phyloP scores from a whole-genome alignment of 352 stramenopile genomes.

The Thalassiosira allenii region DNA sequence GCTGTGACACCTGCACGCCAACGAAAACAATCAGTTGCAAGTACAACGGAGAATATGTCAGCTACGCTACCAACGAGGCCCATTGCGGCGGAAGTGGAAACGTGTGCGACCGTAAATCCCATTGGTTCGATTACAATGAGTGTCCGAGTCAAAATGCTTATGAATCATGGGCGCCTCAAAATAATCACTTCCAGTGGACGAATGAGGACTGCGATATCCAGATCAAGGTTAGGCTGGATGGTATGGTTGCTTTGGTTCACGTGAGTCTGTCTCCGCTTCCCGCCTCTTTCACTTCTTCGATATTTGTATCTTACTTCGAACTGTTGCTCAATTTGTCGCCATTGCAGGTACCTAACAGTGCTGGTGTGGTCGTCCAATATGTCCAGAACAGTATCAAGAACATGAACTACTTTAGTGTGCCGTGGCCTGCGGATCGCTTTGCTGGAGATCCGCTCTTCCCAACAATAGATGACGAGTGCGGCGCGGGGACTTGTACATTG shows the following conservation, averaged over 20 bases:
- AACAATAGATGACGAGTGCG: constrained; percentile 49
- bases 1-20: not conserved
- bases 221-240: constrained; percentile 53
- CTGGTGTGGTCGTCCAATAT: too few species aligned
- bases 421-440: constrained; percentile 46
- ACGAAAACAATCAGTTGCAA: constrained; percentile 22
- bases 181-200: constrained; percentile 52
- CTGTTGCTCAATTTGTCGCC: too few species aligned
- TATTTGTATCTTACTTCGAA: too few species aligned
- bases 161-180: not conserved
- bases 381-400: constrained; percentile 41
- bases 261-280: too few species aligned
- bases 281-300: too few species aligned
- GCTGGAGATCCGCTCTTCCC: constrained; percentile 47
- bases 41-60: constrained; percentile 38
- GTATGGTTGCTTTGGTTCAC: constrained; percentile 52
- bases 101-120: too few species aligned
- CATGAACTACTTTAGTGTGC: constrained; percentile 52
- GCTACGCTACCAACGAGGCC: constrained; percentile 14
- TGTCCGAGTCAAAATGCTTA: constrained; percentile 31
- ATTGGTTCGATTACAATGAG: not conserved
- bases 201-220: constrained; percentile 39
- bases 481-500: constrained; percentile 27
- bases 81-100: constrained; percentile 13
- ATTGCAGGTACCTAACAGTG: too few species aligned